Percentiles rank a stretch among this genome's conserved stretches.
Conservation (phyloP, 2,329 filamentous ascomycete genomes). For the Beauveria asiatica region DNA sequence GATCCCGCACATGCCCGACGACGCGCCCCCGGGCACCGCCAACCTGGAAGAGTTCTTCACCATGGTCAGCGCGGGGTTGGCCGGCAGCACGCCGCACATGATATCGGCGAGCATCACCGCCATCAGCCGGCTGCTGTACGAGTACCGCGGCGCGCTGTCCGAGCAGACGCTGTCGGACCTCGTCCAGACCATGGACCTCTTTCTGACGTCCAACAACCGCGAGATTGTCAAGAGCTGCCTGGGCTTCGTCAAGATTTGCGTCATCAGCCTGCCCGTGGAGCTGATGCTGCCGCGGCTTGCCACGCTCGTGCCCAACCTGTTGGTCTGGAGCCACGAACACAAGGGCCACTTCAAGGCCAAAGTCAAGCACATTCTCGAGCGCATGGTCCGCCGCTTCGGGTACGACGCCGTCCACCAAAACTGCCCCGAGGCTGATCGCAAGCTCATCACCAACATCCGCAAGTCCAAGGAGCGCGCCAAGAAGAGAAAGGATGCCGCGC, state of each 20-base stretch:
- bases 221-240: constrained; percentile 93
- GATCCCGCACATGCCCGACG: constrained; percentile 75
- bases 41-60: constrained; percentile 94
- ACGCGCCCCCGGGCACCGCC: constrained; percentile 68
- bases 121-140: constrained; percentile 84
- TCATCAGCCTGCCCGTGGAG: constrained; percentile 73
- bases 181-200: constrained; percentile 91
- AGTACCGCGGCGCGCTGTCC: constrained; percentile 68
- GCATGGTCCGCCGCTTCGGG: constrained; percentile 87
- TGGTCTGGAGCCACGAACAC: constrained; percentile 96
- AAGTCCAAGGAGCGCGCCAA: constrained; percentile 90
- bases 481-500: constrained; percentile 69
- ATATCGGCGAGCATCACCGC: constrained; percentile 95
- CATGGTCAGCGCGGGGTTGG: constrained; percentile 94
- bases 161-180: constrained; percentile 68
- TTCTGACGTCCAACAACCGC: constrained; percentile 90
- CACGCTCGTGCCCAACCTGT: constrained; percentile 76
- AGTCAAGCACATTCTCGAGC: constrained; percentile 95
- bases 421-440: constrained; percentile 79
- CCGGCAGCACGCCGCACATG: constrained; percentile 91
- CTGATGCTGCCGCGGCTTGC: constrained; percentile 70
- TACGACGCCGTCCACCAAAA: constrained; percentile 69
- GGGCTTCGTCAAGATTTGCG: constrained; percentile 93
- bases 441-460: constrained; percentile 86
- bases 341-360: constrained; percentile 95